These are phyloP conservation scores for Bremia lactucae DNA, from an alignment of 352 stramenopile genomes.

Conservation along the genomic window DNA sequence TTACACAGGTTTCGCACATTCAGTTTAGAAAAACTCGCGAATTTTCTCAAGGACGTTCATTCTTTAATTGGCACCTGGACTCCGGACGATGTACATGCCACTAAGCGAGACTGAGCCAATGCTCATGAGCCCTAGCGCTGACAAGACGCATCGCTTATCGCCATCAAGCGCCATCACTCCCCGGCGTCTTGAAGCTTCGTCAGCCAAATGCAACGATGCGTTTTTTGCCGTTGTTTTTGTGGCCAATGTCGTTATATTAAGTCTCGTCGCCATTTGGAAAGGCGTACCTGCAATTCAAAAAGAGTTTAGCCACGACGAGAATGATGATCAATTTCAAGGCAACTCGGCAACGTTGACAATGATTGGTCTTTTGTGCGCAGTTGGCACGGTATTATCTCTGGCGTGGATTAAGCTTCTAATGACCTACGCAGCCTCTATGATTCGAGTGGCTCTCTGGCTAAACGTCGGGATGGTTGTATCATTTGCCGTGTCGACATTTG, in stretches of 20 bases:
- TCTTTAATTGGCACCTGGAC: conserved; percentile 17
- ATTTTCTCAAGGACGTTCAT: conserved; percentile 10
- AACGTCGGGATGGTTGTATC: conserved; percentile 64
- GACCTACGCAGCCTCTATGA: conserved; percentile 62
- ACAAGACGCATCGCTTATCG: conserved; percentile 19
- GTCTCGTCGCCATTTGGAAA: conserved; percentile 56
- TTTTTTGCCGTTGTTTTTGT: conserved; percentile 69
- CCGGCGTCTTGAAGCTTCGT: conserved; percentile 45
- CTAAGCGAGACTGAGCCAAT: conserved; percentile 70
- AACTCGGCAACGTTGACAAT: conserved; percentile 44
- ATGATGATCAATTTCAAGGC: conserved; percentile 22
- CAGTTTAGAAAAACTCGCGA: too few species aligned
- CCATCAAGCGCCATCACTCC: conserved; percentile 30
- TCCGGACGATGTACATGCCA: conserved; percentile 55
- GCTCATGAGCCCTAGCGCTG: conserved; percentile 35
- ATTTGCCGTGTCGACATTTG: conserved; percentile 54
- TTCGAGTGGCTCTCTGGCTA: conserved; percentile 70
- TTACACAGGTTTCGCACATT: too few species aligned
- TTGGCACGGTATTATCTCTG: conserved; percentile 45
- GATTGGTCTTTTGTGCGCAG: conserved; percentile 33
- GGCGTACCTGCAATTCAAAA: conserved; percentile 46
- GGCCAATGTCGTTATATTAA: conserved; percentile 43
- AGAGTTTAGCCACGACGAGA: conserved; percentile 20
- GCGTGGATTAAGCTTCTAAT: conserved; percentile 76
- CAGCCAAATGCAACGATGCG: conserved; percentile 62